Base-by-base conservation (phyloP, 495 filamentous ascomycete species). In the Aspergillus kassunensis region DNA sequence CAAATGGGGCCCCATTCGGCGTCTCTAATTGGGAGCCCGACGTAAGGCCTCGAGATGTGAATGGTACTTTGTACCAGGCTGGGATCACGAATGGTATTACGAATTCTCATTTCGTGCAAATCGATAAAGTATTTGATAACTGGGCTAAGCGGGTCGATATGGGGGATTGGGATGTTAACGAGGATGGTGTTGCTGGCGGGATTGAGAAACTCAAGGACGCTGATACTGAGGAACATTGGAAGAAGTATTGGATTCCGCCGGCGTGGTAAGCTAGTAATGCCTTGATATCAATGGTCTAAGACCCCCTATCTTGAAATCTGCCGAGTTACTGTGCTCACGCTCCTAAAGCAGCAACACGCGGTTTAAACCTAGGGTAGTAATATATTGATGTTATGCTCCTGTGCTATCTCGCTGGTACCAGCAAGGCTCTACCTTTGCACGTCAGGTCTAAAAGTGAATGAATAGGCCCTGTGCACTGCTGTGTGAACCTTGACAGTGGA, bases 171-270 rank as follows among this genome's bases (percentile, higher is more conserved):
- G 55, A 57, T 31, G 72, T 78, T 39, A 69, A 67, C 21, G 43
- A 54, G 30, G 42, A 72, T 24, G 70, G 73, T 2, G 68, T 78
- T 6, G 39, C 63, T 39, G 69, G 71, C 19, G 60, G 44, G 12
- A 68, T 78, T 52, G 67, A 72, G 36, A 65, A 51, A 34, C 75
- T 75, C 53, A 51, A 42, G 42, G 65, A 76, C 36, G 72, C 73
- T 24, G 60, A 66, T 46, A 53, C 40, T 6, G 56, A 59, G 31
- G 57, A 54, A 18, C 54, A 56, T 52, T 68, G 62, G 59, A 34
- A 31, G 25, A 58, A 68, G 52, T 71, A 69, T 59, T 67, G 54
- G 55, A 66, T 71, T 47, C 24, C 54, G n/a, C 58, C 63, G 19
- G 29, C 30, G 9, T 70, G 67, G 66, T 70, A 49, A 68, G 58